Conservation (phyloP, 306 rosid species). For the Myrica gale region DNA sequence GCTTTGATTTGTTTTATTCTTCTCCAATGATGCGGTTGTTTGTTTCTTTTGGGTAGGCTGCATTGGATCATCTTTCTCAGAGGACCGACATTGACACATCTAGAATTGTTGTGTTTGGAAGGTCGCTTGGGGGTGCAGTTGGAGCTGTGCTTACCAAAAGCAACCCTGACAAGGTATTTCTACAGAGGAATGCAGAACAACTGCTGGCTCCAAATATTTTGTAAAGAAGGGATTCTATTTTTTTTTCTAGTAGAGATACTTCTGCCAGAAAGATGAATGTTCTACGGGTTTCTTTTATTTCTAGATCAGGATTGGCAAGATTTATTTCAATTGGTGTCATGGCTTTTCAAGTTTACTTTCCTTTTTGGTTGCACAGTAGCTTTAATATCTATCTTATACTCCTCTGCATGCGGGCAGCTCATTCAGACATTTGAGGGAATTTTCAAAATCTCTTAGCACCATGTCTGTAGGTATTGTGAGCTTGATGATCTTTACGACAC, state of each 20-base stretch:
- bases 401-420: too few species aligned
- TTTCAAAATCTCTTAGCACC: too few species aligned
- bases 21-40: slow-evolving; percentile 2
- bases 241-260: background rate
- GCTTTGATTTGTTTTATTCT: background rate
- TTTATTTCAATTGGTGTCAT: background rate
- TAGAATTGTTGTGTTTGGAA: slow-evolving; percentile 88
- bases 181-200: background rate
- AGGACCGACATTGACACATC: slow-evolving; percentile 89
- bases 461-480: background rate
- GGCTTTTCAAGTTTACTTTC: background rate
- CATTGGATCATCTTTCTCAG: slow-evolving; percentile 94
- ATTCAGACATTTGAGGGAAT: too few species aligned
- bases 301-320: background rate
- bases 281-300: background rate
- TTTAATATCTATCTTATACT: background rate
- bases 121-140: slow-evolving; percentile 99
- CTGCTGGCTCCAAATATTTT: background rate
- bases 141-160: slow-evolving; percentile 80
- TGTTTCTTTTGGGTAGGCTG: slow-evolving; percentile 58
- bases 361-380: slow-evolving; percentile 8
- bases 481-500: background rate
- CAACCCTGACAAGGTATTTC: slow-evolving; percentile 88
- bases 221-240: background rate
- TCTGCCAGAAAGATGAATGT: background rate